Evolutionary conservation across 2,329 filamentous ascomycete genomes (phyloP).

Genomic region (Lecanicillium sp.): DNA sequence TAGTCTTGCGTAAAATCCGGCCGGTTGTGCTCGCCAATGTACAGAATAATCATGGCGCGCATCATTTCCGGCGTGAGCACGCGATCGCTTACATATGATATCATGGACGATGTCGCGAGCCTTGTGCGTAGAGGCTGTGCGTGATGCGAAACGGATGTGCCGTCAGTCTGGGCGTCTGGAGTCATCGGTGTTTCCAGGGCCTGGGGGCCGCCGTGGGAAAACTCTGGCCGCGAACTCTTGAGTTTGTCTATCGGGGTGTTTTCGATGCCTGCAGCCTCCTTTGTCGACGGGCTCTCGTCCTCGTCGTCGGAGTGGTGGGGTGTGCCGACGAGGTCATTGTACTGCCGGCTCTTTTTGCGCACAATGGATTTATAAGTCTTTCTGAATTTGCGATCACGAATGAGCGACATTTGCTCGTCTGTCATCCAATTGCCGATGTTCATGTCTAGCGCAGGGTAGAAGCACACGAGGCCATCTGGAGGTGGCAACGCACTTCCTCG

Average conservation of each 20-base stretch:
- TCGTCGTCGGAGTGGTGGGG: constrained; percentile 76
- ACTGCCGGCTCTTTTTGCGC: constrained; percentile 80
- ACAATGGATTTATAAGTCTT: constrained; percentile 74
- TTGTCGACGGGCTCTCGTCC: constrained; percentile 36
- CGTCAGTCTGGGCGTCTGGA: constrained; percentile 10
- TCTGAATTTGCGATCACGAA: constrained; percentile 72
- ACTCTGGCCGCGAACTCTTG: constrained; percentile 37
- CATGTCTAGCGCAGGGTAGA: constrained; percentile 91
- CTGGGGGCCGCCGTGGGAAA: constrained; percentile 38
- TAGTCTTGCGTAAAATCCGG: constrained; percentile 92
- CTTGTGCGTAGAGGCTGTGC: constrained; percentile 64
- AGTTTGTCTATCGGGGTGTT: constrained; percentile 10
- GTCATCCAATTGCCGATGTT: constrained; percentile 99
- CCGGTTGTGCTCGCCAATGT: constrained; percentile 86
- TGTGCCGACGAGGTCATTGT: constrained; percentile 74
- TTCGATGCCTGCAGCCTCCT: constrained; percentile 12
- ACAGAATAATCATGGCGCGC: constrained; percentile 97
- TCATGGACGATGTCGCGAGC: constrained; percentile 93
- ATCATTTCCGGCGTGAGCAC: constrained; percentile 97
- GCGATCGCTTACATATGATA: constrained; percentile 95
- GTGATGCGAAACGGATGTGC: constrained; percentile 38
- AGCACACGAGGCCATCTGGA: constrained; percentile 74
- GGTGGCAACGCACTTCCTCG: constrained; percentile 52
- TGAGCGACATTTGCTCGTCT: constrained; percentile 92
- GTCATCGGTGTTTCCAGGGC: constrained; percentile 16